Base-by-base conservation (phyloP, 108 stramenopile species). In the Skeletonema costatum region DNA sequence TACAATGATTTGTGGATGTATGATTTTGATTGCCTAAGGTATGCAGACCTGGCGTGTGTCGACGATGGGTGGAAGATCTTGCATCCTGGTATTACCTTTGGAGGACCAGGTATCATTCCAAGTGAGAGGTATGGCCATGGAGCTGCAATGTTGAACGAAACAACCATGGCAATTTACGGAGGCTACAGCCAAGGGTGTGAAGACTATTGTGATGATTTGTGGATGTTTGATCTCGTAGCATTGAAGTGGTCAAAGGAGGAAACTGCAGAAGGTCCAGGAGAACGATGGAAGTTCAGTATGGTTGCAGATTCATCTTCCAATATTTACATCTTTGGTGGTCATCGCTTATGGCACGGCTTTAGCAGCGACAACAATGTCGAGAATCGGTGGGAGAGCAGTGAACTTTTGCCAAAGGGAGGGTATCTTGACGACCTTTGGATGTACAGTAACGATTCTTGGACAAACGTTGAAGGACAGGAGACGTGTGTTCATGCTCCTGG, bases 311-410 rank as follows among this genome's bases (percentile, higher is more conserved):
- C 53, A 62, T 50, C 19, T 19, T 46, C 71, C 19, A 41, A 39
- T 2, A 65, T 33, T 33, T 76, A 78, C 50, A 38, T 94, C 42
- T 95, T 93, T 71, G 95, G 95, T n/a, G 95, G 95, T 2, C 92
- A 93, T 56, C 87, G 95, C 2, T 71, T 96, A 33, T 96, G 95
- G 94, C 93, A 96, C 64, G 95, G 95, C 2, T 93, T 92, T 59
- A 67, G 83, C 29, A 44, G 33, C 11, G 93, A 94, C 61, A 96
- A 96, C 86, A 79, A 63, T n/a, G 76, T 71, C 61, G 83, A 76
- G 1, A 94, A 94, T 75, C 25, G 64, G 11, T 96, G 90, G 90
- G 31, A 65, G 31, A 73, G 68, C 65, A 85, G 66, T 44, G 85
- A 73, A 31, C 17, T 73, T 32, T 66, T 87, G 25, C 92, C 93